Base-by-base conservation (phyloP, 768 basidiomycete genomes). In the Trametes cinnabarina region DNA sequence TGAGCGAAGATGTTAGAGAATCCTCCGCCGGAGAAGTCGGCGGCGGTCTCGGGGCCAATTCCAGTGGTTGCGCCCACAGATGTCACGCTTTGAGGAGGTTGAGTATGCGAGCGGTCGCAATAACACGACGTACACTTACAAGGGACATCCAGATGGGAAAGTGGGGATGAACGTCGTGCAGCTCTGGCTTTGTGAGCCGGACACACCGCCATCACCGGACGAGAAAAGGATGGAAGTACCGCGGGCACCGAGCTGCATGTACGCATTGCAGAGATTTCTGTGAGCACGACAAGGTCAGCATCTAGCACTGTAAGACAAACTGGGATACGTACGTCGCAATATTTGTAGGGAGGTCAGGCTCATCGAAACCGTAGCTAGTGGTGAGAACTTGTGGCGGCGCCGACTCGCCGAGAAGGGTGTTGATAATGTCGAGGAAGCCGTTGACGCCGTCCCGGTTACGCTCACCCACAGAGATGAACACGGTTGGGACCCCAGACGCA, bases 351-450 rank as follows among this genome's bases (percentile, higher is more conserved):
- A 73, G 55, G 14, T 55, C 55, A 34, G 63, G 48, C 64, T 74
- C 74, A 57, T 76, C 60, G 30, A 61, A 50, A 9, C 80, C 85
- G 65, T 90, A 91, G 61, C 85, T 87, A 0, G 86, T 90, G 0
- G 87, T 58, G 19, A 90, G 84, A 10, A 81, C 75, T 58, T 81
- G 77, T 78, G 87, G 85, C 1, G 79, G 67, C 47, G 72, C 66
- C 8, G 69, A 43, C 30, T 81, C 76, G 15, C 63, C 63, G 1
- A 82, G 71, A 14, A 87, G 64, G 51, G 76, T 82, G 42, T 85
- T 76, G 34, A 90, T 70, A 84, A 87, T 88, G 23, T 75, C 65
- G 19, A 66, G 52, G 64, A 68, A 66, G 20, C 66, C 66, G 26
- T 63, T 54, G 35, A 64, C 51, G 14, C 37, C 62, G 49, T 67